Base-by-base conservation (phyloP, 2,329 filamentous ascomycete genomes). In the Fusarium sororula region DNA sequence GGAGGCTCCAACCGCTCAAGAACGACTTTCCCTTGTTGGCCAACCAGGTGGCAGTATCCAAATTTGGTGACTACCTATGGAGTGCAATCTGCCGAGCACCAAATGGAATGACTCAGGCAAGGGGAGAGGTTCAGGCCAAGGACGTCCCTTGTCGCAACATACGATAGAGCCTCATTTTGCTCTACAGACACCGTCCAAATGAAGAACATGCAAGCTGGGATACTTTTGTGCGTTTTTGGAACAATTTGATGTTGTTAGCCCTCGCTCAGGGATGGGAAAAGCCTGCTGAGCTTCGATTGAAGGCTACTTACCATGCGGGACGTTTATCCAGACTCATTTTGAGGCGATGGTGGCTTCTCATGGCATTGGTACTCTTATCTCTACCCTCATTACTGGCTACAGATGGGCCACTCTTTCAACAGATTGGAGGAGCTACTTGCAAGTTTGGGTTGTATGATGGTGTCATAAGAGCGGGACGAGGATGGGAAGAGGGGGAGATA, bases 41-140 rank as follows among this genome's bases (percentile, higher is more conserved):
- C 11, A 17, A n/a, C 10, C 6, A 22, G 45, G 3, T 3, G 15
- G 11, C 14, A 54, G 11, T 2, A 7, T 28, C 11, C 2, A 1
- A 28, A 14, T 17, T 7, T 28, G 7, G 8, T n/a, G 17, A 20
- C n/a, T 37, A 24, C 24, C 24, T 24, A 10, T 24, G 9, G 30
- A 53, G 30, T 53, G 18, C 20, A 30, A n/a, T n/a, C 20, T 48
- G 28, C 4, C n/a, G 14, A 28, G 15, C 7, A 28, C 4, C 1
- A 17, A 5, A 22, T 26, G 11, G 26, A 55, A n/a, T n/a, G 20
- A n/a, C 24, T 18, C 6, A 7, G 24, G 28, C 35, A 2, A 39
- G 11, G 11, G 51, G 0, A 54, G n/a, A 22, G 9, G 4, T 2
- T 11, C 17, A 15, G 48, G 9, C 9, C 1, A 20, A 53, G 18